Base-by-base conservation (phyloP, 345 rosid genomes). In the Hibiscus tridactylites region DNA sequence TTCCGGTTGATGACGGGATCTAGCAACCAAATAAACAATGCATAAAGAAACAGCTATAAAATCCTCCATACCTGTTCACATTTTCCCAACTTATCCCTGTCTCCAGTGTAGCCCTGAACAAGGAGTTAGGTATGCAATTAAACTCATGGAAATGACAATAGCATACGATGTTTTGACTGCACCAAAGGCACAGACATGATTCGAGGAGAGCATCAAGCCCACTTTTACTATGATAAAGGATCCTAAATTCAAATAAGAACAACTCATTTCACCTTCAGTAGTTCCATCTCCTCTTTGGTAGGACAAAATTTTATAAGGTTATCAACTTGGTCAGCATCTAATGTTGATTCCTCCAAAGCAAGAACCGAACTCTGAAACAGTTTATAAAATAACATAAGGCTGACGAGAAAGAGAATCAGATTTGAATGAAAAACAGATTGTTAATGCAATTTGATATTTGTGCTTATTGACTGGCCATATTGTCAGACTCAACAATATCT, bases 261-360 rank as follows among this genome's bases (percentile, higher is more conserved):
- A 9, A 29, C 54, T 71, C 56, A 56, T 78, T 71, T 33, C 75
- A 89, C 94, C 97, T 93, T 93, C 6, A 93, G 86, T 70, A 82
- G 82, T 66, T 93, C 98, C 87, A 88, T 88, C 84, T 93, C 98
- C 78, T 93, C 98, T 83, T 87, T 89, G 61, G 97, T 91, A 49
- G 97, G 98, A 79, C 89, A 88, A 79, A 93, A 93, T 80, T 91
- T 91, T 71, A 93, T 88, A 70, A 93, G 90, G 75, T 91, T 91
- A 68, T 93, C 97, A 60, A 91, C 97, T 81, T 91, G 98, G 83
- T 93, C 97, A 76, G 77, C 79, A 78, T 88, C 94, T 76, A 93
- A 77, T 60, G 86, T 84, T 57, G 97, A 88, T 64, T 93, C 96
- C 77, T 91, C 94, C 65, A 93, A 85, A 71, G 84, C 79, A 68